Percentiles rank a stretch among this genome's conserved stretches.
Conservation (phyloP, 805 yeast species). For the Middelhovenomyces tepae region DNA sequence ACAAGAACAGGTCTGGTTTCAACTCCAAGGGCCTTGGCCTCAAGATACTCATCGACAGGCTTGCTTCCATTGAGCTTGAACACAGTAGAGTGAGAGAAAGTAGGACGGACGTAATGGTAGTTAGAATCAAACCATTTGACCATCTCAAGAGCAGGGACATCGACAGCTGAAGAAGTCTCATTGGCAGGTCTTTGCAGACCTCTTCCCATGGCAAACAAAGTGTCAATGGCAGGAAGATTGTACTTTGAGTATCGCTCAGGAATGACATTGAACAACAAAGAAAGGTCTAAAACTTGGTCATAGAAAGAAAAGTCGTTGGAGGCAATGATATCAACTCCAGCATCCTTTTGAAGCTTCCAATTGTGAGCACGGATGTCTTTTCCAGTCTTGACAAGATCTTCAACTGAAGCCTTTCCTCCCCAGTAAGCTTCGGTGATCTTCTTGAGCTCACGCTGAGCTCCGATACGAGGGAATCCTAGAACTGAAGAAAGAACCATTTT, state of each 20-base stretch:
- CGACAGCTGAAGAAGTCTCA: slow-evolving; percentile 79
- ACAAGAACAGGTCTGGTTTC: slow-evolving; percentile 96
- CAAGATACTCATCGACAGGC: slow-evolving; percentile 95
- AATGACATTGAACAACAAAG: slow-evolving; percentile 86
- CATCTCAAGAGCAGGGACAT: slow-evolving; percentile 97
- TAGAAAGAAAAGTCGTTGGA: slow-evolving; percentile 97
- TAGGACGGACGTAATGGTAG: slow-evolving; percentile 99
- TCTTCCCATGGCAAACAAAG: slow-evolving; percentile 98
- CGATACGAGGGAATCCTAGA: slow-evolving; percentile 99
- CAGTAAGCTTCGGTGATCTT: slow-evolving; percentile 99
- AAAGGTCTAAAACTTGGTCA: slow-evolving; percentile 92
- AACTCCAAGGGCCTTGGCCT: slow-evolving; percentile 93
- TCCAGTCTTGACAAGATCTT: slow-evolving; percentile 84
- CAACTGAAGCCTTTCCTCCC: slow-evolving; percentile 85
- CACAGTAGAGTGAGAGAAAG: slow-evolving; percentile 88
- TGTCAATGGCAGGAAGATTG: slow-evolving; percentile 81
- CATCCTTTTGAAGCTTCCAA: slow-evolving; percentile 96
- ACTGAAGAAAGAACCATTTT: slow-evolving; percentile 94
- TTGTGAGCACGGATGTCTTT: slow-evolving; percentile 90
- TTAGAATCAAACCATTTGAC: slow-evolving; percentile 99
- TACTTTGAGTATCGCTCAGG: slow-evolving; percentile 96
- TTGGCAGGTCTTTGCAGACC: slow-evolving; percentile 97
- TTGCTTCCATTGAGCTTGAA: slow-evolving; percentile 94
- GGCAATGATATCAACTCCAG: slow-evolving; percentile 95
- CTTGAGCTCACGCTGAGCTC: slow-evolving; percentile 98